These are phyloP conservation scores for Protomyces lactucae-debilis DNA, from an alignment of 1,139 yeast species.

Conservation along the genomic window DNA sequence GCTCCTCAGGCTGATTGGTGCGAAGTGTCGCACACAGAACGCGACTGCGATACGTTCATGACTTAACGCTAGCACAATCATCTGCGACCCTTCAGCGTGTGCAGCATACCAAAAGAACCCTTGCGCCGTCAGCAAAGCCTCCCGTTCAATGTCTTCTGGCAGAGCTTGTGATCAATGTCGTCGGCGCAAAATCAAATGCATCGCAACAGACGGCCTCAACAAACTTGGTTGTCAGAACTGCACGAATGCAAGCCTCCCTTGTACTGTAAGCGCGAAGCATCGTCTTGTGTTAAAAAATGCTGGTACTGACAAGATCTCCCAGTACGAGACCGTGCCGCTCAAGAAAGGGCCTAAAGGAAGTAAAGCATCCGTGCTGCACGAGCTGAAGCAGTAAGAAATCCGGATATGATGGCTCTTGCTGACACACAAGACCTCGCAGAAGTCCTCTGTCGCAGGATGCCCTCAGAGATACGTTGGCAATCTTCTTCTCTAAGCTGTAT, in stretches of 20 bases:
- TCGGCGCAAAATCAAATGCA: conserved; percentile 31
- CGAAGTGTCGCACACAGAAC: no score
- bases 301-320: neutral
- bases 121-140: no score
- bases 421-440: neutral
- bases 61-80: no score
- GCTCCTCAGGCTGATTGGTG: no score
- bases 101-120: no score
- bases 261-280: conserved; percentile 1
- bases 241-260: conserved; percentile 6
- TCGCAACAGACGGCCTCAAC: conserved; percentile 18
- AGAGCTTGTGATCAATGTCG: conserved; percentile 32
- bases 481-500: conserved; percentile 18
- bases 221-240: conserved; percentile 14
- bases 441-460: conserved; percentile 8
- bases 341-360: conserved; percentile 24
- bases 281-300: no score
- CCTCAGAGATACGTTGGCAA: conserved; percentile 5
- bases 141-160: neutral
- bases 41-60: no score
- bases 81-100: no score
- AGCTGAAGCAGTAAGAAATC: neutral
- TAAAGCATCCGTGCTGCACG: conserved; percentile 18
- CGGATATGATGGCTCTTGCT: neutral
- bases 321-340: conserved; percentile 10